Conservation (phyloP, 2,329 filamentous ascomycete genomes). For the Xylogone sp. region DNA sequence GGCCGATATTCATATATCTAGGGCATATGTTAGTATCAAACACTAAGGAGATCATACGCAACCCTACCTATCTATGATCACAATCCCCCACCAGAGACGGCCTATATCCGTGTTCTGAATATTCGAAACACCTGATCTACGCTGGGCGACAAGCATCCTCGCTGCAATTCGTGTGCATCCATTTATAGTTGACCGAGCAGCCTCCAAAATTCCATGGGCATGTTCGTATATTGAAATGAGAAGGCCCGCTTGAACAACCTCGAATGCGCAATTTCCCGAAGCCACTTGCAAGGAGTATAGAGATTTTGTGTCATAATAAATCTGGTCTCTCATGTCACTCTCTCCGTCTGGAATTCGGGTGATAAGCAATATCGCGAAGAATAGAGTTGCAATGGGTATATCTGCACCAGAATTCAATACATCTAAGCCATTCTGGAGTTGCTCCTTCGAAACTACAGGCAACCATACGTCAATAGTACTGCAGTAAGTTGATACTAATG, state of each 20-base stretch:
- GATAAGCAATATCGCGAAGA: conserved; percentile 16
- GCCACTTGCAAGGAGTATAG: conserved; percentile 11
- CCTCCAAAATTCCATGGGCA: conserved; percentile 16
- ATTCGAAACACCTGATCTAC: conserved; percentile 2
- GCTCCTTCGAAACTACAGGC: conserved; percentile 12
- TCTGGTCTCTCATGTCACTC: conserved; percentile 7
- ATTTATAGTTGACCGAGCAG: conserved; percentile 14
- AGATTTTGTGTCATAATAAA: conserved; percentile 16
- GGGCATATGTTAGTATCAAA: not conserved
- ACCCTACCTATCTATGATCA: conserved; percentile 15
- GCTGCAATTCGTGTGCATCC: conserved; percentile 13
- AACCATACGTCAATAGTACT: conserved; percentile 18
- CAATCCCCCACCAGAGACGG: conserved; percentile 17
- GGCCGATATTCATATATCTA: conserved; percentile 17
- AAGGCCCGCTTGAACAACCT: conserved; percentile 16
- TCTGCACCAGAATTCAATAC: conserved; percentile 9
- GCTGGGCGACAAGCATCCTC: conserved; percentile 9
- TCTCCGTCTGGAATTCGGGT: conserved; percentile 7
- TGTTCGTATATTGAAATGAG: conserved; percentile 17
- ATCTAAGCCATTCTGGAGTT: conserved; percentile 10
- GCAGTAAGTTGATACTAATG: conserved; percentile 13
- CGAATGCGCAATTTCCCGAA: conserved; percentile 11
- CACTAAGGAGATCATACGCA: not conserved
- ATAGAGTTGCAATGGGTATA: conserved; percentile 10
- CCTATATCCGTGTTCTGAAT: conserved; percentile 17